Evolutionary conservation across 768 basidiomycete species (phyloP), one percentile per base, ranked within the genome.

Genomic region (Podaxis pistillaris): DNA sequence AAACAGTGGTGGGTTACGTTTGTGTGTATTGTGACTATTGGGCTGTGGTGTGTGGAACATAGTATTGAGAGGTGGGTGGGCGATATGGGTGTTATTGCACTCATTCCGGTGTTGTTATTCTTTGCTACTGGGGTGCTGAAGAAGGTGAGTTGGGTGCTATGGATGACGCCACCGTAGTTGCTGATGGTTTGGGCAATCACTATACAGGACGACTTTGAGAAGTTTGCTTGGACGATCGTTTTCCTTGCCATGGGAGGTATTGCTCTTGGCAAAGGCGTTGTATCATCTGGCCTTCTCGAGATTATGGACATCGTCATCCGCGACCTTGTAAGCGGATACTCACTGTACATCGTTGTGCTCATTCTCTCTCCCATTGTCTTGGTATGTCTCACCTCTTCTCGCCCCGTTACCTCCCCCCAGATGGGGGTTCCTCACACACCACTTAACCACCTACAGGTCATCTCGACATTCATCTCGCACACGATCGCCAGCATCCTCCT

Each of bases 211-310:
- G 94, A 97, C 74, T 98, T 96, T 73, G 94, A 96, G 70, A 91
- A 93, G 69, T 94, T 94, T 74, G 83, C 90, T 62, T 96, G 95
- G 95, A 89, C 89, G 6, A 94, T 96, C 59, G 94, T 98, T 28
- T 96, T 96, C 77, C 82, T 96, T 63, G 94, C 94, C 3, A 99
- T 98, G 97, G 96, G 96, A 24, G 97, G 97, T 41, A 96, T 98
- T 56, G 94, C 95, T 0, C 84, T 98, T 2, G 97, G 97, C 60
- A 91, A 96, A 68, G 96, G 95, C 4, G 96, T 98, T 15, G 83
- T 85, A 46, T 88, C 92, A 4, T 95, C 93, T 58, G 97, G 97
- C 0, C 80, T 99, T 26, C 80, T 98, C 40, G 84, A 88, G 17
- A 84, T 90, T 53, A 82, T 97, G 76, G 92, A 93, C 68, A 72